Evolutionary conservation across 306 rosid species (phyloP).

Genomic region (Cucumis cinereus): DNA sequence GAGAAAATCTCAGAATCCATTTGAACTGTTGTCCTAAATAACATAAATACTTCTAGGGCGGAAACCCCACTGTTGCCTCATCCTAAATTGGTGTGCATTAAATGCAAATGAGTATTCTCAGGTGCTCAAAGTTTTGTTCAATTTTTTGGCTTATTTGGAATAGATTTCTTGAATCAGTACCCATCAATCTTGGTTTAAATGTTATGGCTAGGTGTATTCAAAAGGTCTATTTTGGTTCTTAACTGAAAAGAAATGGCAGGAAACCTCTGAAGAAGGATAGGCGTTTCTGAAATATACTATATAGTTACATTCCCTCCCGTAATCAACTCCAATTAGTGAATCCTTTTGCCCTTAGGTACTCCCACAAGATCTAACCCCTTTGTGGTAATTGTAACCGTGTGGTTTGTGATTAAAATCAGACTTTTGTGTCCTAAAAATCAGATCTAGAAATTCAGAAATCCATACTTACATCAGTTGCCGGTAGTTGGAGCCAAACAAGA

Average conservation of each 20-base stretch:
- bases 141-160: not conserved
- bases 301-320: not conserved
- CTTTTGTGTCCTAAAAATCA: not conserved
- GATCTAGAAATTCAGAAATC: not conserved
- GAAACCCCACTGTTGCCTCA: not conserved
- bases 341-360: not conserved
- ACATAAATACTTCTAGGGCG: not conserved
- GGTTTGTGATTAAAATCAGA: not conserved
- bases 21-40: not conserved
- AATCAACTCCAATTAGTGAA: not conserved
- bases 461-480: constrained; percentile 53
- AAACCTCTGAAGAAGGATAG: not conserved
- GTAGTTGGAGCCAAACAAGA: constrained; percentile 99
- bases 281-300: not conserved
- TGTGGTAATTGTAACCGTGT: not conserved
- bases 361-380: not conserved
- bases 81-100: not conserved
- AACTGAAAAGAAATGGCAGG: not conserved
- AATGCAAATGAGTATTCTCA: not conserved
- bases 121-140: too few relatives aligned
- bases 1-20: not conserved
- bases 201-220: not conserved
- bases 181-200: not conserved
- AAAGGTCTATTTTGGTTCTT: not conserved
- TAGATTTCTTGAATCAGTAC: not conserved